Evolutionary conservation across 805 yeast species (phyloP).

Genomic region (Cyberlindnera sargentensis): DNA sequence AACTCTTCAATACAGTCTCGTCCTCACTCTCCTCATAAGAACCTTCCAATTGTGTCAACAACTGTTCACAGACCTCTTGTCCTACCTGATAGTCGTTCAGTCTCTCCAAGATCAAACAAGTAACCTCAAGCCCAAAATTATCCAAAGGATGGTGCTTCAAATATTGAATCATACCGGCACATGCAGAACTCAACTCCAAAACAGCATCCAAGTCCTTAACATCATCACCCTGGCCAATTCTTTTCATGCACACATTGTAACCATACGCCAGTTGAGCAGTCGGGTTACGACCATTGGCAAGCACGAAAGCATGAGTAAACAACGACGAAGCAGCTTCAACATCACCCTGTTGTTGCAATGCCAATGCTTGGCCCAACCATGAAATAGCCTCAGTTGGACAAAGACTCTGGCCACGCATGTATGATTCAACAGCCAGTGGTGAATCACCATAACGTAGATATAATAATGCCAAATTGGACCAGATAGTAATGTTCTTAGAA

Average conservation of each 20-base stretch:
- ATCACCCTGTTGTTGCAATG: conserved; percentile 45
- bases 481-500: conserved; percentile 57
- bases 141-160: conserved; percentile 57
- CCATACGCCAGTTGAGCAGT: conserved; percentile 71
- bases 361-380: conserved; percentile 84
- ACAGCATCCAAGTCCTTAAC: conserved; percentile 50
- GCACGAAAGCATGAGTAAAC: conserved; percentile 70
- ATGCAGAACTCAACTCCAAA: conserved; percentile 63
- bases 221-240: conserved; percentile 37
- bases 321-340: conserved; percentile 42
- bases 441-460: conserved; percentile 63
- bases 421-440: conserved; percentile 67
- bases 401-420: conserved; percentile 66
- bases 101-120: conserved; percentile 58
- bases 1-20: conserved; percentile 38
- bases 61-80: conserved; percentile 34
- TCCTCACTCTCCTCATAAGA: conserved; percentile 51
- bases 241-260: conserved; percentile 41
- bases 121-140: conserved; percentile 46
- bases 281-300: conserved; percentile 69
- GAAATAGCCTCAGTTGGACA: conserved; percentile 71
- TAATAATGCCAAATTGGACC: conserved; percentile 79
- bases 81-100: conserved; percentile 57
- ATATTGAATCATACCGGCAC: conserved; percentile 57
- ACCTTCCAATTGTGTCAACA: conserved; percentile 45